Evolutionary conservation across 306 rosid genomes (phyloP).

Genomic region (Begonia loranthoides): DNA sequence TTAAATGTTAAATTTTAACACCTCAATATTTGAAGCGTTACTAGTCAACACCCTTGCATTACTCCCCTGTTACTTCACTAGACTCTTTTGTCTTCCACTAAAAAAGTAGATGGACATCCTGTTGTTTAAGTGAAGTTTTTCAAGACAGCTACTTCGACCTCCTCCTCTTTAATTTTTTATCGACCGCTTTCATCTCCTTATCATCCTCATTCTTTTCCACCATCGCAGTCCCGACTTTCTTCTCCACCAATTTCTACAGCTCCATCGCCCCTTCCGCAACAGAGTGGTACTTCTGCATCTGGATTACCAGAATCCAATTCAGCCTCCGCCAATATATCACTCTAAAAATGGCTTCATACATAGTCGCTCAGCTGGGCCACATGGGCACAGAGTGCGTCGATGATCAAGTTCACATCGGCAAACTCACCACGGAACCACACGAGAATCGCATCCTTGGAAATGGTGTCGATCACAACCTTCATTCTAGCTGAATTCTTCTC

Average conservation of each 20-base stretch:
- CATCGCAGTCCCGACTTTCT: conserved; percentile 4
- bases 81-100: too few species aligned
- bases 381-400: conserved; percentile 71
- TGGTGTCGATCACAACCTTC: conserved; percentile 41
- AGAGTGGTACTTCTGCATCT: conserved; percentile 95
- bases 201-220: not conserved
- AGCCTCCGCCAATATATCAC: conserved; percentile 75
- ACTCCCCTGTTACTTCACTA: too few species aligned
- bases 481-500: too few species aligned
- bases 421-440: conserved; percentile 89
- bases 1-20: too few species aligned
- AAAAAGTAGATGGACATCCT: too few species aligned
- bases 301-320: conserved; percentile 92
- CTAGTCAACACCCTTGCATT: too few species aligned
- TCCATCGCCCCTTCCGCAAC: conserved; percentile 76
- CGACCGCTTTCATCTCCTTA: conserved; percentile 3
- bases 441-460: conserved; percentile 65
- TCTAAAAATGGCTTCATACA: conserved; percentile 33
- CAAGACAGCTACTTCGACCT: too few species aligned
- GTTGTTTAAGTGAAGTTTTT: too few species aligned
- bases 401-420: conserved; percentile 89
- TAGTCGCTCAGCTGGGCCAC: conserved; percentile 29
- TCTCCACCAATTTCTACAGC: conserved; percentile 34
- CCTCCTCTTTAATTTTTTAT: conserved; percentile 6
- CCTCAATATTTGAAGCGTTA: too few species aligned